phyloP scores from a whole-genome alignment of 75 land plant species.

The Cryptomeria japonica region DNA sequence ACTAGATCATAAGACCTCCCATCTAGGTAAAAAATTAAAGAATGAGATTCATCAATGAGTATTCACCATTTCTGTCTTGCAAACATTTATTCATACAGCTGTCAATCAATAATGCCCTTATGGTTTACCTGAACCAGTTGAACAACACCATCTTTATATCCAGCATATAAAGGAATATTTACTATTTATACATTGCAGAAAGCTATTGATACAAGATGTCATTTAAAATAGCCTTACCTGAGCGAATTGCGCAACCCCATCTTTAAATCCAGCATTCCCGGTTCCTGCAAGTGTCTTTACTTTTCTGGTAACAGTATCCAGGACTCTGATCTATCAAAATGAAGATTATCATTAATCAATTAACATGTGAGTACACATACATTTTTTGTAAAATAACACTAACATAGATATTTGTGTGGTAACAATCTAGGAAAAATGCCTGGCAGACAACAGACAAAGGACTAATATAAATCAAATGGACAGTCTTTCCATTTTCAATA shows the following conservation, averaged over 20 bases:
- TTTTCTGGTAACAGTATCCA: slow-evolving; percentile 58
- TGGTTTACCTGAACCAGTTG: slow-evolving; percentile 48
- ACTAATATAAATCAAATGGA: neutral
- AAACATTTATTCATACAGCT: neutral
- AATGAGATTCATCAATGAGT: neutral
- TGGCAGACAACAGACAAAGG: neutral
- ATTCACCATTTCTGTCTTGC: neutral
- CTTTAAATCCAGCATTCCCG: slow-evolving; percentile 93
- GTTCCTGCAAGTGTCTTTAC: slow-evolving; percentile 84
- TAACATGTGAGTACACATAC: neutral
- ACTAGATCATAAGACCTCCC: neutral
- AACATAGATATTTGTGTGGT: neutral
- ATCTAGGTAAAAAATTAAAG: neutral
- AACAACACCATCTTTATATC: slow-evolving; percentile 81
- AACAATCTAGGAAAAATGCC: neutral
- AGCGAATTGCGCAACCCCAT: slow-evolving; percentile 60
- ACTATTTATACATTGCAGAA: neutral
- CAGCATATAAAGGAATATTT: slow-evolving; percentile 35
- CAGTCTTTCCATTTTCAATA: neutral
- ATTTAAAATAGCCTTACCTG: slow-evolving; percentile 46
- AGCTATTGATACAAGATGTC: neutral
- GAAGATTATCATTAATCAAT: neutral
- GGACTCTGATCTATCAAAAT: slow-evolving; percentile 66
- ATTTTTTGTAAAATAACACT: neutral
- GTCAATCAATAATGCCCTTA: slow-evolving; percentile 6